Conservation (phyloP, 2,329 filamentous ascomycete genomes). For the Calonectria pteridis region DNA sequence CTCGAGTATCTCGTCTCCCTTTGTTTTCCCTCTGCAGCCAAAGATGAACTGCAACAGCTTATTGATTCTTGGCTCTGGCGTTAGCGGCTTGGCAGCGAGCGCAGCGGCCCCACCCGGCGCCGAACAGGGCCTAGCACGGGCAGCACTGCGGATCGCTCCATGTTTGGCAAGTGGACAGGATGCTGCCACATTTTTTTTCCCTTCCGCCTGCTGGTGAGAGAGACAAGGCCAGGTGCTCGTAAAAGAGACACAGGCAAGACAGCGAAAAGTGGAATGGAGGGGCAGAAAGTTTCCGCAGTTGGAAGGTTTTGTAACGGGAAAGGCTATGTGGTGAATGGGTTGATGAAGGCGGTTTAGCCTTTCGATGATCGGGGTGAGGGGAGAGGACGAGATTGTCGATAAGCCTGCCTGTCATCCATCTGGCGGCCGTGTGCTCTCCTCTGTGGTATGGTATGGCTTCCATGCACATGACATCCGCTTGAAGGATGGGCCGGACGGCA, state of each 20-base stretch:
- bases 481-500: not conserved
- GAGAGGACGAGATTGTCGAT: not conserved
- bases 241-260: not conserved
- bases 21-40: not conserved
- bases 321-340: not conserved
- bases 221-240: not conserved
- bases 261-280: constrained; percentile 6
- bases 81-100: constrained; percentile 22
- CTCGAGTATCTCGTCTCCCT: not conserved
- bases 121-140: constrained; percentile 9
- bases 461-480: not conserved
- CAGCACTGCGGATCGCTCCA: constrained; percentile 4
- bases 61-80: constrained; percentile 23
- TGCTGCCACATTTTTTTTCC: not conserved
- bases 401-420: not conserved
- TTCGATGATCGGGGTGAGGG: not conserved
- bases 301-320: constrained; percentile 12
- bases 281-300: not conserved
- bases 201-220: constrained; percentile 9
- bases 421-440: not conserved
- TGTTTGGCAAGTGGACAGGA: constrained; percentile 8
- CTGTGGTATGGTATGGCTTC: not conserved
- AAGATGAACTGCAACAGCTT: constrained; percentile 15
- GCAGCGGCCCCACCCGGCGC: not conserved
- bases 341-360: not conserved